Evolutionary conservation across 2,329 filamentous ascomycete species (phyloP).

Genomic region (Trichoderma atrobrunneum): DNA sequence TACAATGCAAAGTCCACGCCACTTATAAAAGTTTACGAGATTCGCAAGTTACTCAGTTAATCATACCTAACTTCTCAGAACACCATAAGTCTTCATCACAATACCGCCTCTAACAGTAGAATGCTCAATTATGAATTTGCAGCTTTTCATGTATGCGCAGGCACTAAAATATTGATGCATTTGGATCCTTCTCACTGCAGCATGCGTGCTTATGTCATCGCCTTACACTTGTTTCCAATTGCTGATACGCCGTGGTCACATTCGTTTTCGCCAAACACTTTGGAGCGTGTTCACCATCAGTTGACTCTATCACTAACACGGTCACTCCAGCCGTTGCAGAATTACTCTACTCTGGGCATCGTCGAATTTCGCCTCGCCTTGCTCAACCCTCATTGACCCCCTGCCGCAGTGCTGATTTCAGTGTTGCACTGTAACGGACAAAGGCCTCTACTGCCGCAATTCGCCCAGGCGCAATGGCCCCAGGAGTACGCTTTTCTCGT

Average conservation of each 20-base stretch:
- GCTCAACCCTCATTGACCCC: neutral
- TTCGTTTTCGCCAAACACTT: neutral
- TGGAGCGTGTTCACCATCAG: neutral
- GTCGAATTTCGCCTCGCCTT: neutral
- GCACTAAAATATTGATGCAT: neutral
- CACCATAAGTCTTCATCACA: neutral
- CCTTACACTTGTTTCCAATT: neutral
- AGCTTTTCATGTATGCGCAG: neutral
- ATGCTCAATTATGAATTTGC: neutral
- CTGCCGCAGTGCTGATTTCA: neutral
- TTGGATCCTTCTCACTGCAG: neutral
- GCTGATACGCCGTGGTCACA: neutral
- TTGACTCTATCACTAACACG: neutral
- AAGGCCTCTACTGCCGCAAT: neutral
- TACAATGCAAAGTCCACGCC: neutral
- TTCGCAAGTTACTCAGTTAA: neutral
- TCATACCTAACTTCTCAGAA: neutral
- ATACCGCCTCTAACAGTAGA: neutral
- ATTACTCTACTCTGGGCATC: neutral
- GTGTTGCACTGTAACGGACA: neutral
- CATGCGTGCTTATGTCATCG: conserved; percentile 18
- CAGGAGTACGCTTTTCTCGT: conserved; percentile 33
- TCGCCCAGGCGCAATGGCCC: conserved; percentile 36
- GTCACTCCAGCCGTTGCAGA: neutral
- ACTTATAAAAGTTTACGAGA: neutral